Evolutionary conservation across 768 basidiomycete genomes (phyloP).

Genomic region (Agaricus blazei): DNA sequence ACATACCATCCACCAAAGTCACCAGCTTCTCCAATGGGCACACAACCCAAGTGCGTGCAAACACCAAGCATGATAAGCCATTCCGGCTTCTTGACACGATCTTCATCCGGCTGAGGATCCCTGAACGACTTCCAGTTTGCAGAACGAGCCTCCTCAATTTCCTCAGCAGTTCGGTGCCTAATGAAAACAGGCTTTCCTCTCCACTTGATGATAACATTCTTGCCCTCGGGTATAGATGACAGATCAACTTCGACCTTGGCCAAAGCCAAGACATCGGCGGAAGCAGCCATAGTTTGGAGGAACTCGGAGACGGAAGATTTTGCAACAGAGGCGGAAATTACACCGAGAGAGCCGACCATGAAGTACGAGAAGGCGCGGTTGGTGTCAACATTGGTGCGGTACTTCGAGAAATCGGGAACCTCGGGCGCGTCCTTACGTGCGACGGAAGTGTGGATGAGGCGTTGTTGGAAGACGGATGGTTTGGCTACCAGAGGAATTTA

Average conservation of each 20-base stretch:
- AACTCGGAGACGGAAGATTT: conserved; percentile 94
- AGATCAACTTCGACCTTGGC: conserved; percentile 98
- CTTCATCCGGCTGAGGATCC: conserved; percentile 90
- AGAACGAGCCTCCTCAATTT: conserved; percentile 89
- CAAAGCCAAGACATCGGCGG: conserved; percentile 94
- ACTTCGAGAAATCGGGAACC: conserved; percentile 85
- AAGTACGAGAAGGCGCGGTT: conserved; percentile 84
- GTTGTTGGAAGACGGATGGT: conserved; percentile 53
- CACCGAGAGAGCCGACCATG: conserved; percentile 88
- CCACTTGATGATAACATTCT: conserved; percentile 98
- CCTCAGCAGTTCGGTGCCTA: conserved; percentile 85
- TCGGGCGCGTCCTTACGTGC: conserved; percentile 64
- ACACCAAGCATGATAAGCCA: conserved; percentile 93
- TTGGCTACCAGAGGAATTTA: conserved; percentile 31
- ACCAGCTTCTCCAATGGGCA: conserved; percentile 95
- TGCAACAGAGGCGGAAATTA: conserved; percentile 90
- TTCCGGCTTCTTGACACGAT: conserved; percentile 88
- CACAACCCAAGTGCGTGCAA: conserved; percentile 98
- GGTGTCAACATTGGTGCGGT: conserved; percentile 60
- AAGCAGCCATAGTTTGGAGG: conserved; percentile 93
- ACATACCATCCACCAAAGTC: conserved; percentile 95
- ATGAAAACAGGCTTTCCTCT: conserved; percentile 99
- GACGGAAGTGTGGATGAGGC: conserved; percentile 75
- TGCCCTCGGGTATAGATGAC: conserved; percentile 87
- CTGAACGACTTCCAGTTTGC: conserved; percentile 83